Percentiles rank a stretch among this genome's conserved stretches.
Conservation (phyloP, 495 filamentous ascomycete genomes). For the Umbilicaria muhlenbergii region DNA sequence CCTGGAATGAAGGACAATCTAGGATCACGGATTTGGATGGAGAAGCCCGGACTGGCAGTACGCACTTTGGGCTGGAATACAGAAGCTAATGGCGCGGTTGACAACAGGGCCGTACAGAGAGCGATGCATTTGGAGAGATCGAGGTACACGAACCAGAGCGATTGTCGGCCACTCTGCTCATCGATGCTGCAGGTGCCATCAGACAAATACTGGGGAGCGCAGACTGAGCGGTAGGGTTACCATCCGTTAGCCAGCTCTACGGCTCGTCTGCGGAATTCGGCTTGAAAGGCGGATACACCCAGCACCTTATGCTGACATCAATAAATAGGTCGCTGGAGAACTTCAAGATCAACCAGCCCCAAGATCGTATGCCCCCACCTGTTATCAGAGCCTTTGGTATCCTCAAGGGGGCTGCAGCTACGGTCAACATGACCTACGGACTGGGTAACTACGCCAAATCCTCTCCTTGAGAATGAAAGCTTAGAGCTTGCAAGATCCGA, state of each 20-base stretch:
- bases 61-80: no score
- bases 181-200: constrained; percentile 46
- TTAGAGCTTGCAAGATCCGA: constrained; percentile 44
- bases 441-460: constrained; percentile 49
- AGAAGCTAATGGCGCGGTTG: no score
- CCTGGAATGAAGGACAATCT: no score
- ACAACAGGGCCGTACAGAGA: constrained; percentile 48
- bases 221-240: constrained; percentile 66
- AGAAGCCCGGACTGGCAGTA: no score
- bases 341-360: constrained; percentile 97
- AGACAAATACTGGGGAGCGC: constrained; percentile 98
- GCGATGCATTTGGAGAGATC: constrained; percentile 94
- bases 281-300: neutral
- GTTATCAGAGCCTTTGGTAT: constrained; percentile 91
- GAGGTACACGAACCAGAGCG: constrained; percentile 23
- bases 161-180: neutral
- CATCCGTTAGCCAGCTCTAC: neutral
- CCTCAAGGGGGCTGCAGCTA: constrained; percentile 90
- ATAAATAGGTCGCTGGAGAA: constrained; percentile 63
- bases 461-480: neutral
- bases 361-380: constrained; percentile 93
- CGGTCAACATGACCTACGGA: constrained; percentile 88
- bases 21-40: no score
- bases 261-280: neutral
- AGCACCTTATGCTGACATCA: constrained; percentile 2